phyloP scores from a whole-genome alignment of 129 eudicot species.

The Centella asiatica region DNA sequence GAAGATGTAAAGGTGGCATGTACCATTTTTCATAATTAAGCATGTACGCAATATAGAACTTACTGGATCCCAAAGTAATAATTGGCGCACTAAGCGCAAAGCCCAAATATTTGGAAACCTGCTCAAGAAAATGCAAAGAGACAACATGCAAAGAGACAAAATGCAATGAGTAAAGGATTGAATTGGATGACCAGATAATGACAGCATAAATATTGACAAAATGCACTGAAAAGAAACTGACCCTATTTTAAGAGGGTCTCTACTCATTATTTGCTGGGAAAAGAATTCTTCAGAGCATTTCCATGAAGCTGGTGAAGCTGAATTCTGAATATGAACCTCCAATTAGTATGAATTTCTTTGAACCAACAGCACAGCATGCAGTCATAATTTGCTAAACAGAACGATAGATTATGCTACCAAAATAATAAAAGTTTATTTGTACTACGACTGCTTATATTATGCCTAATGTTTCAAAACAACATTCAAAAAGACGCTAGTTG shows the following conservation, averaged over 20 bases:
- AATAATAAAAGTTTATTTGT: not conserved
- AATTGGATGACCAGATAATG: conserved; percentile 4
- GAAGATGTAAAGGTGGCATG: not conserved
- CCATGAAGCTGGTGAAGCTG: conserved; percentile 92
- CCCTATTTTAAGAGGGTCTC: conserved; percentile 96
- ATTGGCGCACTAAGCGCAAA: conserved; percentile 87
- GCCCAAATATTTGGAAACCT: conserved; percentile 95
- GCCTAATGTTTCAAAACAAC: not conserved
- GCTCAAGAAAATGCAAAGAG: conserved; percentile 19
- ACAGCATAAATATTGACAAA: not conserved
- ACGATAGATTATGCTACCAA: not conserved
- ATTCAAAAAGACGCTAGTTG: not conserved
- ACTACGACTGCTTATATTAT: not conserved
- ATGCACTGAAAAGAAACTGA: conserved; percentile 22
- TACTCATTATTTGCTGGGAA: conserved; percentile 61
- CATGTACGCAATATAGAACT: conserved; percentile 18
- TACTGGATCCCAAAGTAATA: conserved; percentile 90
- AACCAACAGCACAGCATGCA: conserved; percentile 2
- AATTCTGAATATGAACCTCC: conserved; percentile 29
- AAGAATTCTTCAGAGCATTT: conserved; percentile 97
- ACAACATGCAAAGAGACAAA: not conserved
- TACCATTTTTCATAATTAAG: not conserved
- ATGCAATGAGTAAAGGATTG: not conserved
- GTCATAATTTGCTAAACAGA: not conserved
- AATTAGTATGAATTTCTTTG: conserved; percentile 12